Base-by-base conservation (phyloP, 2,329 filamentous ascomycete genomes). In the Fusarium kyushuense region DNA sequence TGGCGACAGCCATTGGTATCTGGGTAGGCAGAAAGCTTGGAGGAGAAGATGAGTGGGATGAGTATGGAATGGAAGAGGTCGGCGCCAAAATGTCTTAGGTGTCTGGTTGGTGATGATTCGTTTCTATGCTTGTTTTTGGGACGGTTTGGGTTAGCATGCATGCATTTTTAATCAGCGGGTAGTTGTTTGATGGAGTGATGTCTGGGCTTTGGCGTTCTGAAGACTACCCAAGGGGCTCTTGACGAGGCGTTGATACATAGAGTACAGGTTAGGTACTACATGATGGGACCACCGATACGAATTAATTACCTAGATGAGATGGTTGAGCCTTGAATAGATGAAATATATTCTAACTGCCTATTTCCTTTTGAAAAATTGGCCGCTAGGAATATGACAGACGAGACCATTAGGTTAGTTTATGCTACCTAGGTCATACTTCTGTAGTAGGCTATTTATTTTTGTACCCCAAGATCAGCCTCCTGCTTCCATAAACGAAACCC, bases 1-100 rank as follows among this genome's bases (percentile, higher is more conserved):
- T 83, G 1, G 74, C 85, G 14, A 96, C 93, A 2, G 89, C 85
- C 2, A 74, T 86, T n/a, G 92, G 92, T 0, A 89, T 96, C 23
- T 92, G 90, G 84, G 76, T 94, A 6, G 91, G 91, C 1, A 84
- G 88, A 64, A 89, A 87, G 75, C 80, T 93, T 3, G 81, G 79
- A 0, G 79, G 80, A 4, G 83, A 83, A 65, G 87, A 90, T 47
- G 88, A 89, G 61, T 88, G 84, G 82, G 86, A 89, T 72, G 85
- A 88, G 75, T 81, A 86, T 72, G 84, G 84, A 10, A 84, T 83
- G 59, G 90, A 92, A 75, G 92, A 94, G 80, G 85, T 92, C 84
- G 91, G 90, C 3, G 84, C 86, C 64, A 93, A 94, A 81, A 83
- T 87, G 79, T 90, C 85, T 32, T 79, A 69, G 56, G 21, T 60